Percentiles rank a stretch among this genome's conserved stretches.
Conservation (phyloP, 2,329 filamentous ascomycete genomes). For the Ceratocystis colombiana region DNA sequence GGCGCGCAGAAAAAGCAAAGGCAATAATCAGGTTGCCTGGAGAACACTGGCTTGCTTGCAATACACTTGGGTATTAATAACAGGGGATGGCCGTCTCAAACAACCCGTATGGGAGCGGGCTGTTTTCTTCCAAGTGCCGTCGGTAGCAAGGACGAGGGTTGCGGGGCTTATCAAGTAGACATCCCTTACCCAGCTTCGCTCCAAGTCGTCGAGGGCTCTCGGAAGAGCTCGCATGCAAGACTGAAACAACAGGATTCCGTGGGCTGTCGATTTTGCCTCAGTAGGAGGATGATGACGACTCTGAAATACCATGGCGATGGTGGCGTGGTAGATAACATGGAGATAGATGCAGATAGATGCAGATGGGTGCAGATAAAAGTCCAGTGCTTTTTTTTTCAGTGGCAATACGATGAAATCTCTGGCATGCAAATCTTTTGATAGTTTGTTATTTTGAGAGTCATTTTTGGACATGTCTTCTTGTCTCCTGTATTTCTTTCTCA, state of each 20-base stretch:
- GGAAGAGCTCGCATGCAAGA: neutral
- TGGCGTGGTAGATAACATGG: neutral
- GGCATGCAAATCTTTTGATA: neutral
- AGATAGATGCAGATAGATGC: neutral
- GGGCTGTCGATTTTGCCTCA: neutral
- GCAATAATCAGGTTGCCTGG: conserved; percentile 6
- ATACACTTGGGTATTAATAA: neutral
- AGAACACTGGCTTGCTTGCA: neutral
- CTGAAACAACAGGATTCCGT: neutral
- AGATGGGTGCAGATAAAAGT: neutral
- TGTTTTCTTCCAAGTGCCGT: conserved; percentile 3
- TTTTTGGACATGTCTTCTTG: neutral
- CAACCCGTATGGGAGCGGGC: neutral
- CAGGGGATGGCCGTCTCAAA: neutral
- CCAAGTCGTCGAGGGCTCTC: neutral
- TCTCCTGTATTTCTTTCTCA: neutral
- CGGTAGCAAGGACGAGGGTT: conserved; percentile 9
- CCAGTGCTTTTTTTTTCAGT: neutral
- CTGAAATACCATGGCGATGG: neutral
- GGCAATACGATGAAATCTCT: neutral
- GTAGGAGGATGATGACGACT: neutral
- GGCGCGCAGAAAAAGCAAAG: neutral
- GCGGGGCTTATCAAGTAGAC: neutral
- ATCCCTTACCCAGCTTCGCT: neutral
- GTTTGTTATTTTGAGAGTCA: neutral